Percentiles rank a stretch among this genome's conserved stretches.
phyloP scores from a whole-genome alignment of 1,284 basidiomycete genomes.

The Cutaneotrichosporon daszewskae region DNA sequence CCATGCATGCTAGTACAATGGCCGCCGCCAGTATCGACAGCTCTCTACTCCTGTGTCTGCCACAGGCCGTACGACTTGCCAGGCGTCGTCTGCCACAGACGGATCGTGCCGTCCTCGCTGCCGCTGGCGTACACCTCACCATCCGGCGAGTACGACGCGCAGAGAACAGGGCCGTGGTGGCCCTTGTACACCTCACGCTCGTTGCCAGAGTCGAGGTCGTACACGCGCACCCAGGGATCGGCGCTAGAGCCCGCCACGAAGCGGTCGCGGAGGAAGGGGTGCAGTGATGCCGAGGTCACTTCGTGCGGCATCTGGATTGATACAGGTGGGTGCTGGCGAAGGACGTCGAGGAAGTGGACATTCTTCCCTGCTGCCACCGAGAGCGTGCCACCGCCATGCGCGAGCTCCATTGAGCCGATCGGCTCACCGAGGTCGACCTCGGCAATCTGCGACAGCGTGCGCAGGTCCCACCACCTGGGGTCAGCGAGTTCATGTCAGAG shows the following conservation, averaged over 20 bases:
- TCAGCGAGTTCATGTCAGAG: background rate
- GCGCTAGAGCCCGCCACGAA: conserved; percentile 86
- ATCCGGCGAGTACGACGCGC: conserved; percentile 89
- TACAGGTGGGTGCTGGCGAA: conserved; percentile 52
- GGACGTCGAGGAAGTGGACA: conserved; percentile 66
- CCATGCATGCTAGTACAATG: too few species aligned
- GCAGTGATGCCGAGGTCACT: conserved; percentile 85
- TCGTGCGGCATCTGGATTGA: conserved; percentile 62
- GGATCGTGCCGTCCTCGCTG: conserved; percentile 74
- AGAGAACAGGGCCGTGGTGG: conserved; percentile 95
- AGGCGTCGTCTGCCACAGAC: conserved; percentile 92
- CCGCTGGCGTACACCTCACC: conserved; percentile 98
- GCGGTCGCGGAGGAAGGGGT: conserved; percentile 78
- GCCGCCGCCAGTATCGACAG: background rate
- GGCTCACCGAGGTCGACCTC: conserved; percentile 69
- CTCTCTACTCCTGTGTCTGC: conserved; percentile 53
- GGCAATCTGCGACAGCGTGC: conserved; percentile 66
- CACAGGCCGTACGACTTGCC: conserved; percentile 90
- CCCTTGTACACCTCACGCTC: conserved; percentile 91
- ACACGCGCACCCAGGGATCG: conserved; percentile 96
- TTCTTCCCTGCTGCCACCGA: conserved; percentile 87
- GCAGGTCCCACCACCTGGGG: conserved; percentile 89
- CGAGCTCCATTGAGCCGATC: conserved; percentile 90
- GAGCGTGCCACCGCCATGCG: conserved; percentile 73
- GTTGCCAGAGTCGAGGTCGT: conserved; percentile 75